Conservation (phyloP, 2,329 filamentous ascomycete genomes). For the Zymoseptoria tritici region DNA sequence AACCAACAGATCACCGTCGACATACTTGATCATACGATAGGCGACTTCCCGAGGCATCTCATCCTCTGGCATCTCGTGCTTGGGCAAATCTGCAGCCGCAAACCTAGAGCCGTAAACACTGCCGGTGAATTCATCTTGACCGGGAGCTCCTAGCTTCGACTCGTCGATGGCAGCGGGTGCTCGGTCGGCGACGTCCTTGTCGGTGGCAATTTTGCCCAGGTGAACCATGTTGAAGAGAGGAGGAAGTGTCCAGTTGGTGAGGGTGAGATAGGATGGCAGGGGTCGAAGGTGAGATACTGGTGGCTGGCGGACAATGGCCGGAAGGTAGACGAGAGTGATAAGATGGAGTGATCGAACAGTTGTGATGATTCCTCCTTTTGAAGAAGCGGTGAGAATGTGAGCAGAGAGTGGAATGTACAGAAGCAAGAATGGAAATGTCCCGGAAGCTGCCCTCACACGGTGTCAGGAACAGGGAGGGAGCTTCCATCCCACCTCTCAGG, state of each 20-base stretch:
- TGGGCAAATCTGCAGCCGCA: constrained; percentile 71
- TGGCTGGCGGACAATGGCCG: not conserved
- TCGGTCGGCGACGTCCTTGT: constrained; percentile 29
- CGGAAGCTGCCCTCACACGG: not conserved
- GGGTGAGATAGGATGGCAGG: not conserved
- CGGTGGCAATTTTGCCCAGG: constrained; percentile 26
- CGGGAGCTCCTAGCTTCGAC: constrained; percentile 37
- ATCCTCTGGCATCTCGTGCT: constrained; percentile 74
- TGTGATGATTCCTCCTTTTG: not conserved
- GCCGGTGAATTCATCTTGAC: constrained; percentile 56
- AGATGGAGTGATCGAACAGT: not conserved
- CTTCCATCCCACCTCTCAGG: too few species aligned
- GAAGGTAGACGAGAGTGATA: not conserved
- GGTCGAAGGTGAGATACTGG: not conserved
- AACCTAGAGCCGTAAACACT: constrained; percentile 85
- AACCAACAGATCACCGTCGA: too few species aligned
- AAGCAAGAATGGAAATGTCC: not conserved
- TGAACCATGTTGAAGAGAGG: constrained; percentile 28
- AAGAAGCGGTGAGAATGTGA: not conserved
- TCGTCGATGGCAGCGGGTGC: constrained; percentile 41
- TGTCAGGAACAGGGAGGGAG: not conserved
- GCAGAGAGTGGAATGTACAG: not conserved
- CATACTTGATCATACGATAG: constrained; percentile 83
- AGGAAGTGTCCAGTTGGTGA: not conserved
- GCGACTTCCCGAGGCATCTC: constrained; percentile 90